A percentile compares a stretch with the other conserved stretches of the same genome.
Evolutionary conservation across 2,329 filamentous ascomycete species (phyloP).

Genomic region (Cladophialophora exuberans): DNA sequence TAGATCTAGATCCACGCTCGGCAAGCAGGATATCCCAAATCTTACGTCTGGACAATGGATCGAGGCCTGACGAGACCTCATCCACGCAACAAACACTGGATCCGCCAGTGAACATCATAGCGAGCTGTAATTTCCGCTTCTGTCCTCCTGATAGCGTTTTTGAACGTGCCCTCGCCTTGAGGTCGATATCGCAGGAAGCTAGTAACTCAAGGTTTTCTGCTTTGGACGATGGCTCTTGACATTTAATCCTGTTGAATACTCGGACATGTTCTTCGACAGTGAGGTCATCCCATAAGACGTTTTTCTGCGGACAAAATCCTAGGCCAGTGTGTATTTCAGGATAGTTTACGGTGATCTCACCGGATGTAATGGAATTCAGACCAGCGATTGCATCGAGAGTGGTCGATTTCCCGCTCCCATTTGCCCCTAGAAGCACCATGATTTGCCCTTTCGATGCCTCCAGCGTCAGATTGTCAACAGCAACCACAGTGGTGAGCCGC

Average conservation of each 20-base stretch:
- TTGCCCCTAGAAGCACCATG: conserved; percentile 82
- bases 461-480: conserved; percentile 74
- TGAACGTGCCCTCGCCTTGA: conserved; percentile 72
- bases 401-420: conserved; percentile 88
- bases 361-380: conserved; percentile 74
- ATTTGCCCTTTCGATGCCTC: conserved; percentile 78
- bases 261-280: conserved; percentile 82
- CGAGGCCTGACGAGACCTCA: conserved; percentile 85
- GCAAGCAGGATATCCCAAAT: conserved; percentile 92
- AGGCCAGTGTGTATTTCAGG: conserved; percentile 77
- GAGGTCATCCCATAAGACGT: conserved; percentile 88
- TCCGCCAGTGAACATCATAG: conserved; percentile 93
- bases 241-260: conserved; percentile 82
- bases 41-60: conserved; percentile 82
- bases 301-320: conserved; percentile 89
- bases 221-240: conserved; percentile 19
- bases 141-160: conserved; percentile 87
- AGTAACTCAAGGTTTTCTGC: conserved; percentile 60
- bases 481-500: conserved; percentile 69
- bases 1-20: conserved; percentile 78
- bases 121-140: conserved; percentile 87
- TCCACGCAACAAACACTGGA: conserved; percentile 88
- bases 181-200: conserved; percentile 70
- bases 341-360: conserved; percentile 77
- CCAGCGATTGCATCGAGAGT: conserved; percentile 88